Conservation (phyloP, 768 basidiomycete genomes). For the Rhodotorula diobovata region DNA sequence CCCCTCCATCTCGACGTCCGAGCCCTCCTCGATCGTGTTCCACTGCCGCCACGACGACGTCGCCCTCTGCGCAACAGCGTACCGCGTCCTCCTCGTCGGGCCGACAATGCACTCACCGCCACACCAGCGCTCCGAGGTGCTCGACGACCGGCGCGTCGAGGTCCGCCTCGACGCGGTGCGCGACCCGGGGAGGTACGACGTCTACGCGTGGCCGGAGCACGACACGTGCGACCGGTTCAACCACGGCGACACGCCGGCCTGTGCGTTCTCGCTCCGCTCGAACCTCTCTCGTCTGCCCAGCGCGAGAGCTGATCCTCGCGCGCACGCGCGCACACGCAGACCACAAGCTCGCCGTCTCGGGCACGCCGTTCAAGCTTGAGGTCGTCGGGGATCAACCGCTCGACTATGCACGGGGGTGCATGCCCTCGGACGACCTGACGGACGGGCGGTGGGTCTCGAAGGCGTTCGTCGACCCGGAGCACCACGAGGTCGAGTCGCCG, state of each 20-base stretch:
- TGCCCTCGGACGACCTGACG: neutral
- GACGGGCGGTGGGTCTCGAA: slow-evolving; percentile 20
- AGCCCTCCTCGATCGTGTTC: slow-evolving; percentile 6
- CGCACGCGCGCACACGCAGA: neutral
- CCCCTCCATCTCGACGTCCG: neutral
- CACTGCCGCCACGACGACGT: slow-evolving; percentile 15
- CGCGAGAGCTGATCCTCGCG: neutral
- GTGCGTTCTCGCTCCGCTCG: neutral
- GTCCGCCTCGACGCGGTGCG: neutral
- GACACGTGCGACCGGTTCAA: slow-evolving; percentile 17
- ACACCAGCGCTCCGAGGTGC: neutral
- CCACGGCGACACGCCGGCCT: slow-evolving; percentile 3
- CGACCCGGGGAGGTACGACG: slow-evolving; percentile 17
- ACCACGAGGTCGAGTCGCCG: slow-evolving; percentile 4
- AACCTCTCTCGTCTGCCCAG: no score
- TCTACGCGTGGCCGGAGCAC: slow-evolving; percentile 23
- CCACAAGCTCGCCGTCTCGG: slow-evolving; percentile 13
- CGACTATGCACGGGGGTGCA: neutral
- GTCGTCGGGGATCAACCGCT: slow-evolving; percentile 3
- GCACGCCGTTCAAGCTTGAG: neutral
- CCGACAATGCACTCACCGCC: slow-evolving; percentile 11
- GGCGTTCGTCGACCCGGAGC: slow-evolving; percentile 1
- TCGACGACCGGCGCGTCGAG: slow-evolving; percentile 2
- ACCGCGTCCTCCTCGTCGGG: slow-evolving; percentile 19
- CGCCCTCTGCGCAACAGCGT: slow-evolving; percentile 8